These are phyloP conservation scores for Pseudonitzschia multistriata DNA, from an alignment of 108 stramenopile genomes.

Conservation along the genomic window DNA sequence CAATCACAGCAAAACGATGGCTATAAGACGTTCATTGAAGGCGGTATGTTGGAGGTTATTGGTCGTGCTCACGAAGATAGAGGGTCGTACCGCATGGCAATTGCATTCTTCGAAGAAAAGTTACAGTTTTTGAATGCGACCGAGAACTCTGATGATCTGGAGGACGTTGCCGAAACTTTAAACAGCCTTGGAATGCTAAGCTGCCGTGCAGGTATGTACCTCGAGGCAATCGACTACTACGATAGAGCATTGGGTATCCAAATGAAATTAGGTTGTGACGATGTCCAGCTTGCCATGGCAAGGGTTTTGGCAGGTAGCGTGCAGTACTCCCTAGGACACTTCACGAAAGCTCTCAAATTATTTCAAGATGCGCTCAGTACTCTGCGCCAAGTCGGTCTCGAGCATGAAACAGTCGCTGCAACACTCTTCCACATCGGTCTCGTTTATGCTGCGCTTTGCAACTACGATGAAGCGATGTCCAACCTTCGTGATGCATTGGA, in stretches of 20 bases:
- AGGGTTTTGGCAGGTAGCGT: constrained; percentile 63
- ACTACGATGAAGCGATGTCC: constrained; percentile 54
- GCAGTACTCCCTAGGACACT: constrained; percentile 52
- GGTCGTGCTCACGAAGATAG: constrained; percentile 69
- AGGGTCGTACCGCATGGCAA: constrained; percentile 66
- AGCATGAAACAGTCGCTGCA: constrained; percentile 64
- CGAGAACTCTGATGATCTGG: constrained; percentile 33
- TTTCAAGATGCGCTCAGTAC: constrained; percentile 55
- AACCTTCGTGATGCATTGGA: constrained; percentile 48
- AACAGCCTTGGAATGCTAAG: constrained; percentile 64
- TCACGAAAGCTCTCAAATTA: constrained; percentile 50
- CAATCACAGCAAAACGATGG: constrained; percentile 51
- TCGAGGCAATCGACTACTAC: constrained; percentile 73
- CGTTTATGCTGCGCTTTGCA: constrained; percentile 48
- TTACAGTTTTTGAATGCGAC: constrained; percentile 50
- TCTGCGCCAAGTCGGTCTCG: constrained; percentile 46
- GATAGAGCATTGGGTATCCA: constrained; percentile 59
- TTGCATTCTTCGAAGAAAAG: constrained; percentile 72
- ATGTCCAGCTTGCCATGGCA: constrained; percentile 62
- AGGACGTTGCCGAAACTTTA: constrained; percentile 61
- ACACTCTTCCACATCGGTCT: constrained; percentile 60
- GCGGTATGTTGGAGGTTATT: constrained; percentile 71
- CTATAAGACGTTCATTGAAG: constrained; percentile 69
- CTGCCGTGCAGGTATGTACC: constrained; percentile 48
- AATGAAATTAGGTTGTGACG: constrained; percentile 51